Conservation (phyloP, 805 yeast species). For the Vanderwaltozyma polyspora region DNA sequence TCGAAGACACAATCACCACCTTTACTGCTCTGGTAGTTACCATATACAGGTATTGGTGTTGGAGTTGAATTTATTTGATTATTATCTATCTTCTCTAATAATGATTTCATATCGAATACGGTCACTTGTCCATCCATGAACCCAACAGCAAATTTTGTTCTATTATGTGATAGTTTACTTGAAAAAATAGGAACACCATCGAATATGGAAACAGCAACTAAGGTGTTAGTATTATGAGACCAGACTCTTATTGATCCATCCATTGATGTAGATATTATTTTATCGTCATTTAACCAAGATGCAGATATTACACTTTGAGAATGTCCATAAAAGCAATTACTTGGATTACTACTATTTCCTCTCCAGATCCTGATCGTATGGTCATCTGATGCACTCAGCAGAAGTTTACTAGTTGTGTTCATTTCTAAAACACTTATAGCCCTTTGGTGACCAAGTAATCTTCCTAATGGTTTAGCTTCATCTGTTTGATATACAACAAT, state of each 20-base stretch:
- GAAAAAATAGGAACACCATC: conserved; percentile 47
- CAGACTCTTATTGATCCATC: conserved; percentile 65
- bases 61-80: conserved; percentile 5
- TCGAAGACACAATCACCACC: conserved; percentile 24
- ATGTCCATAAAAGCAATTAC: conserved; percentile 41
- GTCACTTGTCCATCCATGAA: conserved; percentile 51
- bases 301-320: conserved; percentile 45
- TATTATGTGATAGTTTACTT: conserved; percentile 42
- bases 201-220: conserved; percentile 23
- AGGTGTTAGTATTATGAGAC: conserved; percentile 30
- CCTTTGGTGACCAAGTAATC: conserved; percentile 54
- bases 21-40: conserved; percentile 14
- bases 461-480: conserved; percentile 38
- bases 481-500: conserved; percentile 46
- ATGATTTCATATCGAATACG: conserved; percentile 33
- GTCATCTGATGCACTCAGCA: conserved; percentile 76
- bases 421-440: conserved; percentile 47
- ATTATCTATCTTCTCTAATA: neutral
- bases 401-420: conserved; percentile 37
- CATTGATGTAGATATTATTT: conserved; percentile 45
- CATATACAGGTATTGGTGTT: conserved; percentile 18
- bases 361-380: conserved; percentile 64
- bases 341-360: conserved; percentile 45
- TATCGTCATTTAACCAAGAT: conserved; percentile 39
- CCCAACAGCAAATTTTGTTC: conserved; percentile 45